These are phyloP conservation scores for Gaultheria prostrata DNA, from an alignment of 148 eudicot genomes.

Conservation along the genomic window DNA sequence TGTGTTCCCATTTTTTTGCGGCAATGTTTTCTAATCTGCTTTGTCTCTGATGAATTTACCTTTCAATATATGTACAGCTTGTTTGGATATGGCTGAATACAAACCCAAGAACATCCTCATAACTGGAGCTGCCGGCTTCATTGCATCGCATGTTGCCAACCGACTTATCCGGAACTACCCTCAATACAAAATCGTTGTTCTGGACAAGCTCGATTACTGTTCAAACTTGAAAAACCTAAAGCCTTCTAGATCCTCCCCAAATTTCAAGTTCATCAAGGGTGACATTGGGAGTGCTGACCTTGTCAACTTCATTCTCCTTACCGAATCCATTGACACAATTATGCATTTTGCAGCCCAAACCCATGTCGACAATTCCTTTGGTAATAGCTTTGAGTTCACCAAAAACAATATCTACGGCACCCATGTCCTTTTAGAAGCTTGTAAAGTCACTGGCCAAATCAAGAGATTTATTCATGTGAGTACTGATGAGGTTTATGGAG, in stretches of 20 bases:
- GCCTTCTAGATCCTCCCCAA: constrained; percentile 18
- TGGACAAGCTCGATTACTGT: constrained; percentile 22
- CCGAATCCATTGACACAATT: constrained; percentile 18
- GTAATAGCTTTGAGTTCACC: constrained; percentile 21
- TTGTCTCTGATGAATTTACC: not conserved
- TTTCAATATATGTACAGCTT: not conserved
- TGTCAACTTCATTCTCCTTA: constrained; percentile 14
- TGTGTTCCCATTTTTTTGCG: not conserved
- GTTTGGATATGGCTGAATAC: constrained; percentile 13
- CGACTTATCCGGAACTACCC: constrained; percentile 20
- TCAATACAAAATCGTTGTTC: constrained; percentile 11
- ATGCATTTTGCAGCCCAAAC: constrained; percentile 25
- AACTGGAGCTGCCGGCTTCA: constrained; percentile 25
- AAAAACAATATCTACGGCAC: constrained; percentile 19
- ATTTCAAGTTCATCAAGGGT: constrained; percentile 20
- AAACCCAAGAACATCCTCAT: constrained; percentile 18
- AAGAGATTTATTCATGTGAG: constrained; percentile 20
- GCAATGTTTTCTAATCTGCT: not conserved
- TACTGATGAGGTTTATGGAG: constrained; percentile 21
- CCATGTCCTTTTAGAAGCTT: constrained; percentile 20
- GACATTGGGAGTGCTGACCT: constrained; percentile 21
- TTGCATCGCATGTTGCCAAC: constrained; percentile 21
- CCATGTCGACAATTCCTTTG: constrained; percentile 19
- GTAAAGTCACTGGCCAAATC: constrained; percentile 22
- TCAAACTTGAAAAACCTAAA: constrained; percentile 19